These are phyloP conservation scores for Lathyrus sativus DNA, from an alignment of 306 rosid genomes.

Conservation along the genomic window DNA sequence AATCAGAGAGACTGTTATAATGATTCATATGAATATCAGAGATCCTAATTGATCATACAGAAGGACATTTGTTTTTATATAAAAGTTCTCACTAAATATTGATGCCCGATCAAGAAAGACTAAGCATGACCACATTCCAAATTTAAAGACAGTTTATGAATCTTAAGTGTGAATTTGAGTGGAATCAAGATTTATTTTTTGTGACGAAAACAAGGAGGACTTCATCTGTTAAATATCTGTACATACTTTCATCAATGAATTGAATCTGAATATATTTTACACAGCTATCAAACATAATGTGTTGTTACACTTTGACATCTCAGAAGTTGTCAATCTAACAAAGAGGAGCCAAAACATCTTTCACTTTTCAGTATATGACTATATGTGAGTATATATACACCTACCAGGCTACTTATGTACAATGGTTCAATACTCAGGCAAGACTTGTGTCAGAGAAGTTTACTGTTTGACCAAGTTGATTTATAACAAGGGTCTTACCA, in stretches of 20 bases:
- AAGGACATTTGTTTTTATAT: no score
- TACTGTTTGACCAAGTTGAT: constrained; percentile 51
- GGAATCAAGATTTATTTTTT: no score
- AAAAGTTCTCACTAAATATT: no score
- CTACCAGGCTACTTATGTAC: constrained; percentile 33
- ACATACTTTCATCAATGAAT: constrained; percentile 19
- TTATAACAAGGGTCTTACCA: constrained; percentile 63
- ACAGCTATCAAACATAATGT: constrained; percentile 3
- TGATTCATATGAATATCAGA: no score
- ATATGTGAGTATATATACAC: constrained; percentile 20
- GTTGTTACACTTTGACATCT: constrained; percentile 26
- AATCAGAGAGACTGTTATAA: no score
- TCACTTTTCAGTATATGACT: background rate
- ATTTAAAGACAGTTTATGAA: no score
- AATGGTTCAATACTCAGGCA: constrained; percentile 31
- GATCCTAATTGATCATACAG: no score
- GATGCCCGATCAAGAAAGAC: no score
- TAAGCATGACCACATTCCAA: no score
- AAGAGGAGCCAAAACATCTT: constrained; percentile 31
- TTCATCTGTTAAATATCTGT: no score
- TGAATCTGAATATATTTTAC: constrained; percentile 35
- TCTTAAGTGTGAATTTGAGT: no score
- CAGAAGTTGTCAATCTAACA: constrained; percentile 19
- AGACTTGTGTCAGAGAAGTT: constrained; percentile 53
- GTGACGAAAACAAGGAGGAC: no score